phyloP scores from a whole-genome alignment of 1,139 yeast genomes.

The Taiozyma onychis region DNA sequence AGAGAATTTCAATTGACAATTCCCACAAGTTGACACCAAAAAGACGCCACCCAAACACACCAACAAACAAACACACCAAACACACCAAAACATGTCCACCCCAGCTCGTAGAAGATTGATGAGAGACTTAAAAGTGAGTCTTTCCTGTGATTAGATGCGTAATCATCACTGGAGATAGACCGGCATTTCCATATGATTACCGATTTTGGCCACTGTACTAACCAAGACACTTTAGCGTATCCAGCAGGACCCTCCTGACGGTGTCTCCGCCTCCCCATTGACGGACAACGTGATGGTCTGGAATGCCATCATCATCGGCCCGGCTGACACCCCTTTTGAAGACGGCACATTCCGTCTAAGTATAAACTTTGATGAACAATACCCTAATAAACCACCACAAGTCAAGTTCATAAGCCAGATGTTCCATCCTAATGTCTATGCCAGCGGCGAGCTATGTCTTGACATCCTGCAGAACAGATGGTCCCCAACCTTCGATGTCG shows the following conservation, averaged over 20 bases:
- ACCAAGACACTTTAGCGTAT: conserved; percentile 48
- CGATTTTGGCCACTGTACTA: too few species aligned
- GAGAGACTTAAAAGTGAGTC: conserved; percentile 89
- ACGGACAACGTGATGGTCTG: conserved; percentile 97
- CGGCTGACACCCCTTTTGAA: conserved; percentile 95
- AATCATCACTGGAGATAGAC: too few species aligned
- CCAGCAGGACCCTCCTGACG: conserved; percentile 98
- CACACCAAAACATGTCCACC: conserved; percentile 62
- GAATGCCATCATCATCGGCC: conserved; percentile 96
- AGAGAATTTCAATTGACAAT: too few species aligned
- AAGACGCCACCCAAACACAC: too few species aligned
- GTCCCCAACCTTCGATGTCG: conserved; percentile 98
- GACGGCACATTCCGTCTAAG: conserved; percentile 92
- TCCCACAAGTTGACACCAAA: too few species aligned
- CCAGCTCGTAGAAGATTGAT: conserved; percentile 97
- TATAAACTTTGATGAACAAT: conserved; percentile 91
- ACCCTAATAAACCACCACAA: conserved; percentile 94
- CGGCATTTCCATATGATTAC: too few species aligned
- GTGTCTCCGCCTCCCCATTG: conserved; percentile 94
- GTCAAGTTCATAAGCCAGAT: conserved; percentile 89
- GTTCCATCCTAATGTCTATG: conserved; percentile 98
- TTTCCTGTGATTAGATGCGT: too few species aligned
- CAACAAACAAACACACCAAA: too few species aligned
- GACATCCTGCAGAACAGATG: conserved; percentile 95
- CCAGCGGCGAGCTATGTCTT: conserved; percentile 90